These are phyloP conservation scores for Pestalotiopsis sp. DNA, from an alignment of 2,329 filamentous ascomycete genomes.

Conservation along the genomic window DNA sequence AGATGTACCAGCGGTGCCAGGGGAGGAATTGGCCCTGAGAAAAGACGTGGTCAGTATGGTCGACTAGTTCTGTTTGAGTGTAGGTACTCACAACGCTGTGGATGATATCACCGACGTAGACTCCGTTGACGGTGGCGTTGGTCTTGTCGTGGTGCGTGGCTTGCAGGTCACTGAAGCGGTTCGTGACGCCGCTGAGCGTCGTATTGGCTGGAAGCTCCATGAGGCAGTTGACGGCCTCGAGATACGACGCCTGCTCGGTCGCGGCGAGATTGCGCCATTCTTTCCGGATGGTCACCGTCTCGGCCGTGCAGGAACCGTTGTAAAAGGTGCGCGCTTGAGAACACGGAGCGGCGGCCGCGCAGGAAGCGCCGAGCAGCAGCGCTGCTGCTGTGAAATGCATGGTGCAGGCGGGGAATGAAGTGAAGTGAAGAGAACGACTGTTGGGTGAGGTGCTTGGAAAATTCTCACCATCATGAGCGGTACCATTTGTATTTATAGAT, in stretches of 20 bases:
- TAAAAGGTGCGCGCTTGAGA: not conserved
- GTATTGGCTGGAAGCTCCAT: not conserved
- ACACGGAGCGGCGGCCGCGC: not conserved
- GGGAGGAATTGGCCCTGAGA: conserved; percentile 11
- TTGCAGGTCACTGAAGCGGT: conserved; percentile 3
- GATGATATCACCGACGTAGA: conserved; percentile 2
- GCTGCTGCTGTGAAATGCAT: not conserved
- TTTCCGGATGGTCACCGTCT: not conserved
- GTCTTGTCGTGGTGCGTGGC: conserved; percentile 1
- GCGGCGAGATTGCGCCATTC: conserved; percentile 5
- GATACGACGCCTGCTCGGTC: not conserved
- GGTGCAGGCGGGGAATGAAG: not conserved
- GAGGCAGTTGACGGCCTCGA: not conserved
- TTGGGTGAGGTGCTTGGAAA: not conserved
- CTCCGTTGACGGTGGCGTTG: conserved; percentile 1
- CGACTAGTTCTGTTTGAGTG: too few relatives aligned
- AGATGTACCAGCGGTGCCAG: conserved; percentile 10
- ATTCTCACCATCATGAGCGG: not conserved
- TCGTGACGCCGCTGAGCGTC: not conserved
- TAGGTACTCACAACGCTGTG: not conserved
- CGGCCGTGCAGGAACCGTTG: conserved; percentile 1
- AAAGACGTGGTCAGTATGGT: not conserved
- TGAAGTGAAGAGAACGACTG: not conserved
- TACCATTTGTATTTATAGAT: not conserved
- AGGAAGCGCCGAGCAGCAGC: not conserved